Evolutionary conservation across 805 yeast species (phyloP).

Genomic region (Aciculoconidium aculeatum): DNA sequence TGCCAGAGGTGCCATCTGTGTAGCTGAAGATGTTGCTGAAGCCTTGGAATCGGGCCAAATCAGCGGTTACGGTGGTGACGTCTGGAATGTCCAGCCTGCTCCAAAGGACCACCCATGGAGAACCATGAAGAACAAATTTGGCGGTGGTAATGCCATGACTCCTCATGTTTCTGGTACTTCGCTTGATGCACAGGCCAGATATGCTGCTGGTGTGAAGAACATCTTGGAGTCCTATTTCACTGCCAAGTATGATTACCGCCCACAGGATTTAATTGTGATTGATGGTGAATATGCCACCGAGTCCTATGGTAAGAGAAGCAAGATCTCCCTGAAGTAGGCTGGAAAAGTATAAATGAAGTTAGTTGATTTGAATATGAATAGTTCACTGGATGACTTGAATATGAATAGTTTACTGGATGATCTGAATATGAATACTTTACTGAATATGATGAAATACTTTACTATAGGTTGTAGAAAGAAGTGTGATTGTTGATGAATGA

Average conservation of each 20-base stretch:
- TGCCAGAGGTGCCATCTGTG: constrained; percentile 61
- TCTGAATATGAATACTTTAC: too few species aligned
- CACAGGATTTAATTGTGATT: constrained; percentile 68
- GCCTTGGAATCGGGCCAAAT: constrained; percentile 65
- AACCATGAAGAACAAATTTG: constrained; percentile 54
- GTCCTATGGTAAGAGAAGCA: constrained; percentile 53
- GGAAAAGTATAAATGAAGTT: too few species aligned
- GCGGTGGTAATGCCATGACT: constrained; percentile 81
- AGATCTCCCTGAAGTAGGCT: too few species aligned
- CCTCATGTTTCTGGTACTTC: constrained; percentile 80
- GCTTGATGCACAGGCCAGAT: constrained; percentile 72
- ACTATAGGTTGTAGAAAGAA: too few species aligned
- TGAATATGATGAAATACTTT: too few species aligned
- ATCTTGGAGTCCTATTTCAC: constrained; percentile 60
- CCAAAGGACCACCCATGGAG: constrained; percentile 78
- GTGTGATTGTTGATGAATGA: background rate
- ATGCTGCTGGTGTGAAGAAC: constrained; percentile 61
- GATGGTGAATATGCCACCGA: constrained; percentile 69
- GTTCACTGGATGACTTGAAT: too few species aligned
- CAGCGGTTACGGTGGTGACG: constrained; percentile 82
- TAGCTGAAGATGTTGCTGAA: constrained; percentile 67
- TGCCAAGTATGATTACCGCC: constrained; percentile 60
- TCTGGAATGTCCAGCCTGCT: constrained; percentile 83
- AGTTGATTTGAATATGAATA: too few species aligned
- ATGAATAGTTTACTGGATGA: too few species aligned